Evolutionary conservation across 176 grass and related monocot species (phyloP).

Genomic region (Musa acuminata): DNA sequence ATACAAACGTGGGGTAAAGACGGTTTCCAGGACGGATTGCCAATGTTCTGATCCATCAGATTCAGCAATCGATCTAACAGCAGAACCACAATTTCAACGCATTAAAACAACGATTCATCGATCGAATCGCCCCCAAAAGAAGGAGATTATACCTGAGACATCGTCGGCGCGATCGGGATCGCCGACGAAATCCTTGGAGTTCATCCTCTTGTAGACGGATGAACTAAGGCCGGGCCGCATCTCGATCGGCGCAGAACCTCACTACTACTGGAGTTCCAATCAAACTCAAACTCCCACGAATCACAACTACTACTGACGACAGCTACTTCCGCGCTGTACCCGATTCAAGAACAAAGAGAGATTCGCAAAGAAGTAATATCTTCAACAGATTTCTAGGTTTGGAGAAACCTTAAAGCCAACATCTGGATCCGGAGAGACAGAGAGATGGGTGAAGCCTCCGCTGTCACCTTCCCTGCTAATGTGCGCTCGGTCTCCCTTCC

Average conservation of each 20-base stretch:
- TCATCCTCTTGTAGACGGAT: constrained; percentile 82
- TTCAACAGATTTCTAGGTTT: background rate
- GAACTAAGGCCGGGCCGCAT: constrained; percentile 5
- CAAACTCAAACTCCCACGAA: too few relatives aligned
- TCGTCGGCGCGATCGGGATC: constrained; percentile 50
- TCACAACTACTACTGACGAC: too few relatives aligned
- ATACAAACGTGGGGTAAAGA: constrained; percentile 89
- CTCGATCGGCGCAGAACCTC: too few relatives aligned
- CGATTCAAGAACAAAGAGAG: too few relatives aligned
- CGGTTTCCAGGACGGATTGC: constrained; percentile 60
- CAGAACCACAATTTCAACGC: background rate
- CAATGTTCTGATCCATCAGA: constrained; percentile 20
- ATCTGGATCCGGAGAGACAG: background rate
- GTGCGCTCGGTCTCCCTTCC: too few relatives aligned
- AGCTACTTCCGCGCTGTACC: too few relatives aligned
- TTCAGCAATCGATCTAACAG: constrained; percentile 3
- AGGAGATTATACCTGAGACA: constrained; percentile 32
- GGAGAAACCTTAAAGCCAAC: background rate
- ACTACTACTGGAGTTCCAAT: too few relatives aligned
- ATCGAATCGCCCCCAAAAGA: background rate
- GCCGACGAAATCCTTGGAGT: constrained; percentile 41
- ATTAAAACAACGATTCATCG: too few relatives aligned
- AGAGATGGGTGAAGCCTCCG: too few relatives aligned
- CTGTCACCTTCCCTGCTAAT: too few relatives aligned
- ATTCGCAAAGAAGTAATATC: too few relatives aligned